These are phyloP conservation scores for Syzygium malaccense DNA, from an alignment of 441 rosid genomes.

Conservation along the genomic window DNA sequence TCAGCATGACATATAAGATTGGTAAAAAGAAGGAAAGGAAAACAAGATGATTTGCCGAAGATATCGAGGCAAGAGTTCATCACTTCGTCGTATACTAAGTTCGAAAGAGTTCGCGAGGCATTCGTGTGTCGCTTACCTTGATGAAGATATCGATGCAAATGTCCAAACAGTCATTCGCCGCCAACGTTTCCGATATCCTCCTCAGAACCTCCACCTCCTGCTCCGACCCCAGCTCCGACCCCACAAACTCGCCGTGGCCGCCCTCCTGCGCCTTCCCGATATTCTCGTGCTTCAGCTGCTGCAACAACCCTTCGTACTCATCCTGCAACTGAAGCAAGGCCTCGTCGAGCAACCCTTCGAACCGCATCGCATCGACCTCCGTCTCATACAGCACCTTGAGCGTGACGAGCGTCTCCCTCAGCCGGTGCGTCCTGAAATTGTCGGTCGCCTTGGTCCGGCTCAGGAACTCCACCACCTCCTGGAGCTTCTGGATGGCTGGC, in stretches of 20 bases:
- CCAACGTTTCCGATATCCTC: slow-evolving; percentile 35
- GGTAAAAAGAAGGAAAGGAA: neutral
- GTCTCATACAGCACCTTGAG: slow-evolving; percentile 42
- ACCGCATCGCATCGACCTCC: slow-evolving; percentile 53
- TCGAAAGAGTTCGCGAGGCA: neutral
- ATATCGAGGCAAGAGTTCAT: neutral
- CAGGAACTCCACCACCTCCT: slow-evolving; percentile 70
- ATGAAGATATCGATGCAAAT: slow-evolving; percentile 54
- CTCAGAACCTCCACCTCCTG: slow-evolving; percentile 35
- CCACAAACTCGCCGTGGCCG: neutral
- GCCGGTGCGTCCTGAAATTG: slow-evolving; percentile 36
- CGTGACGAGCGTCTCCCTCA: slow-evolving; percentile 45
- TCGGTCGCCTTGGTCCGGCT: slow-evolving; percentile 68
- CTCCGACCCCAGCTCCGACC: slow-evolving; percentile 33
- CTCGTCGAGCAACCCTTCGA: slow-evolving; percentile 61
- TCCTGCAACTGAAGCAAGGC: slow-evolving; percentile 56
- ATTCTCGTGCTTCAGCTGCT: slow-evolving; percentile 33
- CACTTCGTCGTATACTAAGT: neutral
- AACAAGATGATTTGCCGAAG: neutral
- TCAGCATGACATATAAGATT: neutral
- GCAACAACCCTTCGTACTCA: slow-evolving; percentile 37
- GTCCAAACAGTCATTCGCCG: slow-evolving; percentile 53
- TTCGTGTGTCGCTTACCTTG: slow-evolving; percentile 19
- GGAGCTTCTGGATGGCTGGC: slow-evolving; percentile 58
- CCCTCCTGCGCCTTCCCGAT: slow-evolving; percentile 14